Percentiles rank a stretch among this genome's conserved stretches.
These are phyloP conservation scores for Diversispora epigaea DNA, from an alignment of 192 early-diverging fungal species.

Conservation along the genomic window DNA sequence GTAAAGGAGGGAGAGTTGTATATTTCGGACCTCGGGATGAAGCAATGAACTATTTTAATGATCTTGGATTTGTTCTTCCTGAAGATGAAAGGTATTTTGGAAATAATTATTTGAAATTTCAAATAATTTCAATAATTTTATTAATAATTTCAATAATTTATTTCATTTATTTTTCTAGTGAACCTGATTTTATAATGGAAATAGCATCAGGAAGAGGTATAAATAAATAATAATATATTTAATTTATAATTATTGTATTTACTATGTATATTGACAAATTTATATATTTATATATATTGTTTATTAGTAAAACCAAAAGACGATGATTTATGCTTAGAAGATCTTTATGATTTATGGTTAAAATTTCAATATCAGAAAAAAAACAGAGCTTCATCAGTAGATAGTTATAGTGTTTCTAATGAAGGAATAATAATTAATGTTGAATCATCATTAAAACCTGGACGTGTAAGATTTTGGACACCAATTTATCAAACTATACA, in stretches of 20 bases:
- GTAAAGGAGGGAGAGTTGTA: conserved; percentile 66
- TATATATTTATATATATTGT: no score
- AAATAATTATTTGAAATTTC: neutral
- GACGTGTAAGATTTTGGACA: neutral
- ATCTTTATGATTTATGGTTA: no score
- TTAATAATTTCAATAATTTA: neutral
- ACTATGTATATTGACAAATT: no score
- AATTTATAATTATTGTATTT: no score
- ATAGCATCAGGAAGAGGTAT: conserved; percentile 52
- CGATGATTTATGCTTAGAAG: no score
- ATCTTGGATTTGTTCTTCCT: conserved; percentile 48
- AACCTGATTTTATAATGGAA: conserved; percentile 66
- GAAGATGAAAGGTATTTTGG: conserved; percentile 23
- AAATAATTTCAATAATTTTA: neutral
- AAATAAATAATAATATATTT: neutral
- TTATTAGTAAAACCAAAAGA: no score
- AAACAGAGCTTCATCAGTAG: no score
- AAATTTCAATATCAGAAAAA: no score
- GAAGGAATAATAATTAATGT: neutral
- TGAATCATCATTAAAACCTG: neutral
- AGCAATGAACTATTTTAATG: conserved; percentile 50
- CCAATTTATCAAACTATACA: neutral
- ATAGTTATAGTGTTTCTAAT: no score
- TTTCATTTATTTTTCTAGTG: conserved; percentile 34
- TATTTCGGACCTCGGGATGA: conserved; percentile 60